A percentile compares a stretch with the other conserved stretches of the same genome.
These are phyloP conservation scores for Silene uniflora DNA, from an alignment of 148 eudicot genomes.

Conservation along the genomic window DNA sequence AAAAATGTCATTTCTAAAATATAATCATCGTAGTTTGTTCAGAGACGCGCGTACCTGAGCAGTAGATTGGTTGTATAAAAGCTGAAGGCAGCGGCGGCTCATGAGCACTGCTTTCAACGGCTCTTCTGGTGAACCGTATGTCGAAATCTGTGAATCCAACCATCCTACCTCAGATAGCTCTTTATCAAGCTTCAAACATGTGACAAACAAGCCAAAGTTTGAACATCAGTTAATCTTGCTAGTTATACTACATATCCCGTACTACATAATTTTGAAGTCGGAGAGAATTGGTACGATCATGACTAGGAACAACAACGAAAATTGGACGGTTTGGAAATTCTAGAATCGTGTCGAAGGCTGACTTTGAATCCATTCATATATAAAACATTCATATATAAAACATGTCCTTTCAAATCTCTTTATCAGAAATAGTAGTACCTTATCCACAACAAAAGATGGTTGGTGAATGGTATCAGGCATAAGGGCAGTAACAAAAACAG, in stretches of 20 bases:
- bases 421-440: constrained; percentile 21
- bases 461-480: constrained; percentile 30
- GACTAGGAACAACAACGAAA: no score
- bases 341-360: no score
- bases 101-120: constrained; percentile 21
- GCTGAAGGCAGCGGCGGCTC: constrained; percentile 18
- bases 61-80: constrained; percentile 16
- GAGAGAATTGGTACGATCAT: no score
- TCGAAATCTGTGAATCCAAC: constrained; percentile 18
- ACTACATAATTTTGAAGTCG: no score
- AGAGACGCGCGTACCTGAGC: constrained; percentile 22
- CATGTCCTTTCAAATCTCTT: no score
- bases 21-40: not conserved
- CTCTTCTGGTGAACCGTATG: constrained; percentile 20
- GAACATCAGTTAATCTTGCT: not conserved
- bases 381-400: no score
- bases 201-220: not conserved
- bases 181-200: constrained; percentile 12
- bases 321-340: no score
- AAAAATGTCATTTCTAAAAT: not conserved
- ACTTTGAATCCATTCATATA: no score
- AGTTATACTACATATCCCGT: no score
- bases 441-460: constrained; percentile 27
- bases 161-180: constrained; percentile 15
- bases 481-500: constrained; percentile 30